Percentiles rank a stretch among this genome's conserved stretches.
Evolutionary conservation across 768 basidiomycete genomes (phyloP).

Genomic region (Galerina sulciceps): DNA sequence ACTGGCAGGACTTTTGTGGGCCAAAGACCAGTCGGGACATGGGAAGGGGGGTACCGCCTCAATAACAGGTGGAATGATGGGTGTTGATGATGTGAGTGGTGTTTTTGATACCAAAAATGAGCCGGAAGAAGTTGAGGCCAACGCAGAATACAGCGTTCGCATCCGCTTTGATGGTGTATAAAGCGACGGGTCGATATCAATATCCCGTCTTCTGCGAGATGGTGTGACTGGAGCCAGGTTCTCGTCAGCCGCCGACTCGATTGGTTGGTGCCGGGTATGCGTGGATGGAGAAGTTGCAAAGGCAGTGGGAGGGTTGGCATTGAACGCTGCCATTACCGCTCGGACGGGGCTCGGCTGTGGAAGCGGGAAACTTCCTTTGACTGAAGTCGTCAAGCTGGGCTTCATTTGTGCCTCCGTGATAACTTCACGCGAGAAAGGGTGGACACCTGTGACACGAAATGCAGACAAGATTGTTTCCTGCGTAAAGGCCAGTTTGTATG

Average conservation of each 20-base stretch:
- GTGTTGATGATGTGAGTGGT: constrained; percentile 10
- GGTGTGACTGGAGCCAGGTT: constrained; percentile 1
- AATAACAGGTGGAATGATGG: constrained; percentile 10
- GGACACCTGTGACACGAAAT: constrained; percentile 32
- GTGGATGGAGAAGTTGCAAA: constrained; percentile 19
- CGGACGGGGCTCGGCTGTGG: constrained; percentile 27
- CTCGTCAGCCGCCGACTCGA: not conserved
- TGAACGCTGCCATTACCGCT: constrained; percentile 17
- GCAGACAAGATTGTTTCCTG: constrained; percentile 28
- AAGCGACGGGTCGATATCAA: not conserved
- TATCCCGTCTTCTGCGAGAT: not conserved
- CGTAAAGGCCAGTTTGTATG: constrained; percentile 31
- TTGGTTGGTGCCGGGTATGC: not conserved
- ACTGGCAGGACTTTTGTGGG: not conserved
- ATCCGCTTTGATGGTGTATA: constrained; percentile 12
- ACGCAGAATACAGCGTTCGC: constrained; percentile 12
- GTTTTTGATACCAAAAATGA: constrained; percentile 27
- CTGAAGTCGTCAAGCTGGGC: constrained; percentile 29
- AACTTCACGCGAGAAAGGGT: constrained; percentile 30
- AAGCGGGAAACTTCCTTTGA: constrained; percentile 26
- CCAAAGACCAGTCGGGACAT: not conserved
- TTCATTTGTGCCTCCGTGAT: constrained; percentile 31
- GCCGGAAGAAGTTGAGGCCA: constrained; percentile 25
- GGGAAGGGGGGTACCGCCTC: constrained; percentile 1
- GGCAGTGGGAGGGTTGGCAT: constrained; percentile 10